phyloP scores from a whole-genome alignment of 2,329 filamentous ascomycete species.

The Ophiognomonia clavigignenti-juglandacearum region DNA sequence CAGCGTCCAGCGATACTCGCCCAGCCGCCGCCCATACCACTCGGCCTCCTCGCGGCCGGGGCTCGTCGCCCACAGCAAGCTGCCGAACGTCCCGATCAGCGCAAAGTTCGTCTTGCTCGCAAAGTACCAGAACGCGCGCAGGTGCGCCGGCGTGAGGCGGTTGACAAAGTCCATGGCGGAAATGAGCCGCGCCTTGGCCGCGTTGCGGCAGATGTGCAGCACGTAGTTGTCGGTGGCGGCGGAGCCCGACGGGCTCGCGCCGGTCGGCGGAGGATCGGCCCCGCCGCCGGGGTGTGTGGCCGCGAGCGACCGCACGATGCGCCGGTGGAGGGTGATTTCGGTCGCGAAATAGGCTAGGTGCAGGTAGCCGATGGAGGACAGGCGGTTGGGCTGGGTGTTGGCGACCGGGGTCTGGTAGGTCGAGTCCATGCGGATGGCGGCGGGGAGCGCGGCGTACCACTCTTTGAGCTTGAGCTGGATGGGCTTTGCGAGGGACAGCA shows the following conservation, averaged over 20 bases:
- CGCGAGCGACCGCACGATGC: constrained; percentile 78
- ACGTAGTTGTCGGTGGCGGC: constrained; percentile 69
- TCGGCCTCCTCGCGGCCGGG: constrained; percentile 84
- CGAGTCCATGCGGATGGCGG: constrained; percentile 60
- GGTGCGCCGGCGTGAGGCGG: constrained; percentile 76
- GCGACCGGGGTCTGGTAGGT: constrained; percentile 35
- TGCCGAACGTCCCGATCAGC: constrained; percentile 89
- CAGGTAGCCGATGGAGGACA: constrained; percentile 68
- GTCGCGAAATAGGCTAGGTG: constrained; percentile 92
- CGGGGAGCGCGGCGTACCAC: constrained; percentile 70
- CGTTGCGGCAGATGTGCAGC: constrained; percentile 86
- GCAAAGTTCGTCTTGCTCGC: constrained; percentile 88
- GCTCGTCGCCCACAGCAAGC: constrained; percentile 82
- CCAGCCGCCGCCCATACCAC: constrained; percentile 80
- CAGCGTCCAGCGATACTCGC: constrained; percentile 92
- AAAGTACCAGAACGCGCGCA: constrained; percentile 92
- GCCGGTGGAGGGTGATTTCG: constrained; percentile 87
- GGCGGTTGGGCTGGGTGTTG: constrained; percentile 35
- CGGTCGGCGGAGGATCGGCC: constrained; percentile 18
- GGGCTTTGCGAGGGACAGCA: constrained; percentile 72
- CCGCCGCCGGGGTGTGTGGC: constrained; percentile 29
- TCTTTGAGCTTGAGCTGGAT: constrained; percentile 79
- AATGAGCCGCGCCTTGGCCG: constrained; percentile 89
- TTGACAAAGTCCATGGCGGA: constrained; percentile 98
- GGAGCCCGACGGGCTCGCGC: constrained; percentile 23